Evolutionary conservation across 1,284 basidiomycete genomes (phyloP), one percentile per base, ranked within the genome.

Genomic region (Naganishia albida): DNA sequence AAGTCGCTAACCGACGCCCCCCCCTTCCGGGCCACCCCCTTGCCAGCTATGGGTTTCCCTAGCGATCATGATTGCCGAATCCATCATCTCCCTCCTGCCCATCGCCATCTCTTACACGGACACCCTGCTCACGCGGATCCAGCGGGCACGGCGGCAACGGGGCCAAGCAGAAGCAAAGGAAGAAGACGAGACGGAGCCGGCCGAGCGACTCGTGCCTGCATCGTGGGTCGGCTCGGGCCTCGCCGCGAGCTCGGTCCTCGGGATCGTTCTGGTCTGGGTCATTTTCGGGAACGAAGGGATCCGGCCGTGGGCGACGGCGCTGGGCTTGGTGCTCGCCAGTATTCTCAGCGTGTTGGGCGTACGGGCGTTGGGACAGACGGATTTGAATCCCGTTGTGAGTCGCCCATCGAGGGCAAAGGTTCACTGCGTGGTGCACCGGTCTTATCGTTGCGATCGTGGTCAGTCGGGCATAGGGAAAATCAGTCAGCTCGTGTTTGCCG

Each of bases 381-480:
- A 96, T 75, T 80, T 96, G 54, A 95, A 94, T 74, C 93, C 92
- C 0, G 91, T 79, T 15, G 57, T 60, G 25, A 50, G 57, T 40
- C 4, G 4, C 30, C 46, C 67, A 72, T 62, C 42, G 15, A 20
- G n/a, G 7, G 20, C 39, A 34, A n/a, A n/a, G n/a, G 46, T 66
- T 34, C 53, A 12, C n/a, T 30, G 15, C 42, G 43, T 30, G 26
- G 20, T 20, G 49, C 20, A 26, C 7, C 64, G 74, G 75, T 23
- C 44, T 26, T n/a, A 42, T 20, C 16, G 25, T n/a, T n/a, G n/a
- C n/a, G n/a, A n/a, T n/a, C n/a, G n/a, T n/a, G n/a, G n/a, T n/a
- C 82, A 97, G 39, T 93, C 90, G 43, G 94, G 93, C 0, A 83
- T 98, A 39, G 94, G 94, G 10, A 98, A 98, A 80, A 89, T 97